These are phyloP conservation scores for Pseudotsuga menziesii DNA, from an alignment of 75 land plant species.

Conservation along the genomic window DNA sequence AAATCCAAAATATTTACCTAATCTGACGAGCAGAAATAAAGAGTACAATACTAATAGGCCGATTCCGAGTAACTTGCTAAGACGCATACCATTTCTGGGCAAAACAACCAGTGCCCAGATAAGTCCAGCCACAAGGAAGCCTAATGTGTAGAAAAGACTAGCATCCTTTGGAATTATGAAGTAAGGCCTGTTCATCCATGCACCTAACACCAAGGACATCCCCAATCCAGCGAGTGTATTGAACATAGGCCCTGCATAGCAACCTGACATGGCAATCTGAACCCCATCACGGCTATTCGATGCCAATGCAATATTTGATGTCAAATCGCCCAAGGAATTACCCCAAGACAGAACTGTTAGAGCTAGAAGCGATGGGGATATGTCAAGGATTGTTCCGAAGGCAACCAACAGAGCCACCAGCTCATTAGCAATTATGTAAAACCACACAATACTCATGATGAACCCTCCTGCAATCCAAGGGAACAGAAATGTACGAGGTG, in stretches of 20 bases:
- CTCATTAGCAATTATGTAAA: constrained; percentile 66
- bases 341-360: constrained; percentile 91
- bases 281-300: constrained; percentile 54
- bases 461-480: constrained; percentile 80
- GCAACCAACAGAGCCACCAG: constrained; percentile 65
- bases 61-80: constrained; percentile 44
- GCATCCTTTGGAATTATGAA: constrained; percentile 40
- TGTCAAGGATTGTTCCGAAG: constrained; percentile 46
- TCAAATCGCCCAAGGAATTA: constrained; percentile 75
- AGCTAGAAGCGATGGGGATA: constrained; percentile 62
- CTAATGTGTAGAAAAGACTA: constrained; percentile 48
- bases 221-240: constrained; percentile 76
- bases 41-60: constrained; percentile 64
- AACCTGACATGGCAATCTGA: constrained; percentile 77
- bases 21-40: constrained; percentile 43
- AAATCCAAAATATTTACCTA: constrained; percentile 26
- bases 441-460: constrained; percentile 71
- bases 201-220: constrained; percentile 47
- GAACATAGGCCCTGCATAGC: constrained; percentile 90
- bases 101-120: constrained; percentile 62
- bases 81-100: constrained; percentile 59
- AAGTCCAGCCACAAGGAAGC: constrained; percentile 53
- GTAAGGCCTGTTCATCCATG: constrained; percentile 54
- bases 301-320: constrained; percentile 55
- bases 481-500: constrained; percentile 50